Percentiles rank a stretch among this genome's conserved stretches.
These are phyloP conservation scores for Plasmodium relictum DNA, from an alignment of 169 alveolate genomes.

Conservation along the genomic window DNA sequence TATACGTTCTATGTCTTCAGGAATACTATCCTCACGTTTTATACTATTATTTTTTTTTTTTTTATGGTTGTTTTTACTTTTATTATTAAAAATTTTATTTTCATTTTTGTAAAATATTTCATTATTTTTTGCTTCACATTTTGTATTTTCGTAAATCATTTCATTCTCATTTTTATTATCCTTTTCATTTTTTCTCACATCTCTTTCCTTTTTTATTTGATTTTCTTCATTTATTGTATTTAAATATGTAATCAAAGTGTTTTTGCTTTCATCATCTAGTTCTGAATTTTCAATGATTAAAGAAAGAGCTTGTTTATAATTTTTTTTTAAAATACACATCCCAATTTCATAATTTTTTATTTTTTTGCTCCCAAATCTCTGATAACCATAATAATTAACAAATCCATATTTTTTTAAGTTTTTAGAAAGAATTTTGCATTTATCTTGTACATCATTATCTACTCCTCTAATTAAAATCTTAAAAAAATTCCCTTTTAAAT, in stretches of 20 bases:
- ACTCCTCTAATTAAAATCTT: constrained; percentile 91
- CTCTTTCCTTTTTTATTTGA: neutral
- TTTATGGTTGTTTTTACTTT: constrained; percentile 7
- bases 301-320: constrained; percentile 84
- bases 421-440: constrained; percentile 82
- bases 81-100: constrained; percentile 78
- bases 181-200: neutral
- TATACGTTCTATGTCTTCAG: constrained; percentile 29
- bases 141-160: neutral
- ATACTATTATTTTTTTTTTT: constrained; percentile 17
- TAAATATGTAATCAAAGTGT: constrained; percentile 18
- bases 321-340: constrained; percentile 87
- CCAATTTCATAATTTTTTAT: constrained; percentile 94
- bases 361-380: constrained; percentile 93
- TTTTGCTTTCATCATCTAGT: constrained; percentile 55
- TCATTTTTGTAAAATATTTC: constrained; percentile 73
- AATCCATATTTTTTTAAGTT: constrained; percentile 90
- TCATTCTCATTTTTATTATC: neutral
- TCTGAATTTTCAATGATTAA: constrained; percentile 80
- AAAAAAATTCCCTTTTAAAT: constrained; percentile 93
- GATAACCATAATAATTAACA: constrained; percentile 95
- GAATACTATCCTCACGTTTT: constrained; percentile 11
- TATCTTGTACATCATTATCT: constrained; percentile 47
- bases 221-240: constrained; percentile 27
- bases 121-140: neutral